Percentiles rank a stretch among this genome's conserved stretches.
phyloP scores from a whole-genome alignment of 108 stramenopile species.

The Conticribra guillardii region DNA sequence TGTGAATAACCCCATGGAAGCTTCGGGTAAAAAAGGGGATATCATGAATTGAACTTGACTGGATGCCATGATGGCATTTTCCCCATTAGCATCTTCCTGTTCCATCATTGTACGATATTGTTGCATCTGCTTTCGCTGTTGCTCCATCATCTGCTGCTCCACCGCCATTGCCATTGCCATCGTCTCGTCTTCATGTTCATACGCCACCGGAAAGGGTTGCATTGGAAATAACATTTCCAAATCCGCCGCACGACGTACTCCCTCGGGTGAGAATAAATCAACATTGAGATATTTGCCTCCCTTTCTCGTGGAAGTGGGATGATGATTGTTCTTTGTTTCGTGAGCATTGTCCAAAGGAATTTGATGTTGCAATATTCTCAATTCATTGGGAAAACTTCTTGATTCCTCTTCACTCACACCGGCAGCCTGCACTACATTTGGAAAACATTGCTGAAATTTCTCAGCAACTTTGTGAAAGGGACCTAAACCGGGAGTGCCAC shows the following conservation, averaged over 20 bases:
- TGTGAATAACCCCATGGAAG: slow-evolving; percentile 14
- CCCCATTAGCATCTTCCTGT: not conserved
- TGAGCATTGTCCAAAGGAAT: not conserved
- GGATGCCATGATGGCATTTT: slow-evolving; percentile 3
- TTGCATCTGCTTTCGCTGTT: no score
- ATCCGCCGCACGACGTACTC: slow-evolving; percentile 21
- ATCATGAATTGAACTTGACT: slow-evolving; percentile 12
- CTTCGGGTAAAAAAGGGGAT: slow-evolving; percentile 19
- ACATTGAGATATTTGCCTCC: slow-evolving; percentile 36
- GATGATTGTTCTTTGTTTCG: not conserved
- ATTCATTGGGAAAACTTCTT: slow-evolving; percentile 12
- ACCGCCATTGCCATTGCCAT: not conserved
- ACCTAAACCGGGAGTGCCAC: not conserved
- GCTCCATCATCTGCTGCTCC: not conserved
- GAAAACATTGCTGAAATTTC: slow-evolving; percentile 17
- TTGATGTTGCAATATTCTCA: slow-evolving; percentile 3
- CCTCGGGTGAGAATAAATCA: slow-evolving; percentile 19
- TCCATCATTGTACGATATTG: not conserved
- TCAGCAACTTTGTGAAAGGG: not conserved
- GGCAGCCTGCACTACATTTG: slow-evolving; percentile 10
- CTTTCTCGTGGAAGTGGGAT: no score
- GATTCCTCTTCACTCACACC: slow-evolving; percentile 3
- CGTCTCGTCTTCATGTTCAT: slow-evolving; percentile 6
- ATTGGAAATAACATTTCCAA: slow-evolving; percentile 16
- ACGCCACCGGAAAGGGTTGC: not conserved